Base-by-base conservation (phyloP, 495 filamentous ascomycete genomes). In the Talaromyces proteolyticus region DNA sequence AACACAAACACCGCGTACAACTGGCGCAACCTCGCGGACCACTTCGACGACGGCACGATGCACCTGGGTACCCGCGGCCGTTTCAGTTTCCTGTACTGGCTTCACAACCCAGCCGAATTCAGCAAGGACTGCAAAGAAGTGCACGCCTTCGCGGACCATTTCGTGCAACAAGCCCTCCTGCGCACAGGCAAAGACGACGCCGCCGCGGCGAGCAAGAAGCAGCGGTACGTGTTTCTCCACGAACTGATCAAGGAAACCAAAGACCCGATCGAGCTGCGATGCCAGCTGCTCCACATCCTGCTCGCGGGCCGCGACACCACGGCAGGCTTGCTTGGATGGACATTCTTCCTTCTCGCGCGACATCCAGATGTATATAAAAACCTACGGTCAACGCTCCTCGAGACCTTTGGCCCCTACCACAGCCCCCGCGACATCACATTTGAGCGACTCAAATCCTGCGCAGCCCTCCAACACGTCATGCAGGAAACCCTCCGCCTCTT, bases 161-260 rank as follows among this genome's bases (percentile, higher is more conserved):
- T 50, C 23, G 26, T 50, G 6, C 14, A 50, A 12, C 16, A 41
- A 22, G 26, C 47, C 25, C 21, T 50, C 10, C 17, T 23, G 18
- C 38, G 1, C 36, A n/a, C 20, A 19, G 36, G 21, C 41, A 39
- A 40, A 12, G 20, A 8, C 17, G 49, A 29, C 57, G 65, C 21
- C 38, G 58, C 14, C 7, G 60, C n/a, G n/a, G n/a, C n/a, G n/a
- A n/a, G 57, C 3, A 19, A 48, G 11, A 37, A 38, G 11, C 29
- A 37, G 26, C 41, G 42, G 77, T 87, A 87, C 64, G 80, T 80
- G 48, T 87, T 89, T 65, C 69, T 89, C 26, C 79, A 87, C 54
- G 84, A 76, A 4, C 74, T 90, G 4, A 79, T 80, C n/a, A 64
- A 67, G 38, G 78, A 80, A 51, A 87, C 83, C 1, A 68, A 74